Percentiles rank a stretch among this genome's conserved stretches.
These are phyloP conservation scores for Komagataella ulmi DNA, from an alignment of 805 yeast genomes.

Conservation along the genomic window DNA sequence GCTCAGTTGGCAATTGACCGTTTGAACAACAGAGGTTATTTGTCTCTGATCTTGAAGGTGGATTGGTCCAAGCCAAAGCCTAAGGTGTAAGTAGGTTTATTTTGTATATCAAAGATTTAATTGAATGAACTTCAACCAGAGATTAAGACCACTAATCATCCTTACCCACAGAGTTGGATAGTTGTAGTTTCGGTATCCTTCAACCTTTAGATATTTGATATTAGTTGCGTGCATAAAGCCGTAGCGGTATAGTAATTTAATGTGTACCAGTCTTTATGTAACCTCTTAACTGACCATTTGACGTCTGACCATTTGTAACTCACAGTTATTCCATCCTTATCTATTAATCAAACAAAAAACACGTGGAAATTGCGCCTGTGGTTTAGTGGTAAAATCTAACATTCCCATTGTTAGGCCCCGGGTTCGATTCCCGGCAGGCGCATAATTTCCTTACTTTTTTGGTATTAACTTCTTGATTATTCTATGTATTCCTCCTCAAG, in stretches of 20 bases:
- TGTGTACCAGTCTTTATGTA: too few species aligned
- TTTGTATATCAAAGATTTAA: background rate
- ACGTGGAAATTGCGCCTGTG: constrained; percentile 1
- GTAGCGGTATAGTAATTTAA: too few species aligned
- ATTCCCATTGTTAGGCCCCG: constrained; percentile 15
- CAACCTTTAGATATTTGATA: too few species aligned
- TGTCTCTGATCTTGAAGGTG: constrained; percentile 65
- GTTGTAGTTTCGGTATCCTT: too few species aligned
- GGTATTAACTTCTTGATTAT: background rate
- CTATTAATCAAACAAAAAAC: too few species aligned
- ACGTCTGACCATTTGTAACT: too few species aligned
- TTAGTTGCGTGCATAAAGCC: too few species aligned
- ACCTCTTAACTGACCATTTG: too few species aligned
- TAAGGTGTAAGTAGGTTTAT: background rate
- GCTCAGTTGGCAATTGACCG: constrained; percentile 70
- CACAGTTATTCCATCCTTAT: too few species aligned
- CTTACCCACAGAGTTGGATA: background rate
- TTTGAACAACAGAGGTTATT: constrained; percentile 86
- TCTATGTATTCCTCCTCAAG: background rate
- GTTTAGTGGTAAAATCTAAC: constrained; percentile 14
- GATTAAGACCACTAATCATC: background rate
- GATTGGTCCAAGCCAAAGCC: constrained; percentile 42
- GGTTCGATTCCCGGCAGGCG: constrained; percentile 16
- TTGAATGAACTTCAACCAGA: background rate
- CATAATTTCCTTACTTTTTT: constrained; percentile 3